phyloP scores from a whole-genome alignment of 164 flowering plant genomes.

The Sextonia rubra region DNA sequence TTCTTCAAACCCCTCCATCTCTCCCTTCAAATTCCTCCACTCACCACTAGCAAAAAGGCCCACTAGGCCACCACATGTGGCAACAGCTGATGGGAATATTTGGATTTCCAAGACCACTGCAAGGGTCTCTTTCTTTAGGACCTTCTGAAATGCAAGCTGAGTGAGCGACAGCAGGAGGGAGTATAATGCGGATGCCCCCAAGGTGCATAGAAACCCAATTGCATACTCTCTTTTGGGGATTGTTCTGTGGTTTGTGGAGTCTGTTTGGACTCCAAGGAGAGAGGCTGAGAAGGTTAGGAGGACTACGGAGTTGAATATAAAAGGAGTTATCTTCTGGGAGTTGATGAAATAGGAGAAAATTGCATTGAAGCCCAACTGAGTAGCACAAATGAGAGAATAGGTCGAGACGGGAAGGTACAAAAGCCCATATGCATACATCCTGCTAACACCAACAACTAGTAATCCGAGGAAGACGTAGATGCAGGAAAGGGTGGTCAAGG shows the following conservation, averaged over 20 bases:
- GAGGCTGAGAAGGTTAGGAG: slow-evolving; percentile 20
- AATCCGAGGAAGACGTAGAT: slow-evolving; percentile 15
- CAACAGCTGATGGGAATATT: slow-evolving; percentile 25
- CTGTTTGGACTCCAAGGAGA: slow-evolving; percentile 18
- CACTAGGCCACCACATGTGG: slow-evolving; percentile 23
- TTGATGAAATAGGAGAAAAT: slow-evolving; percentile 24
- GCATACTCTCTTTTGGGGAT: slow-evolving; percentile 14
- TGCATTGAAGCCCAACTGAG: slow-evolving; percentile 29
- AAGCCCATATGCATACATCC: slow-evolving; percentile 25
- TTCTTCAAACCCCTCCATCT: slow-evolving; percentile 23
- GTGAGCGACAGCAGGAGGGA: slow-evolving; percentile 23
- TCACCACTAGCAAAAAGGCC: slow-evolving; percentile 44
- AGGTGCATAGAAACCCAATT: slow-evolving; percentile 22
- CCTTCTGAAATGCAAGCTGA: slow-evolving; percentile 24
- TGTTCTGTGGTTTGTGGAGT: slow-evolving; percentile 7
- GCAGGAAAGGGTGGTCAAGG: not conserved
- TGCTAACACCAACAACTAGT: slow-evolving; percentile 12
- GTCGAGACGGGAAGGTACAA: slow-evolving; percentile 27
- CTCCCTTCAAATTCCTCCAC: slow-evolving; percentile 27
- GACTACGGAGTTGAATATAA: slow-evolving; percentile 16
- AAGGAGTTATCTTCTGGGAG: slow-evolving; percentile 19
- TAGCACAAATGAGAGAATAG: slow-evolving; percentile 23
- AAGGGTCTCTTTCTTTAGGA: slow-evolving; percentile 24
- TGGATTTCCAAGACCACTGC: slow-evolving; percentile 30
- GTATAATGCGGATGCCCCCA: slow-evolving; percentile 28